phyloP scores from a whole-genome alignment of 169 alveolate species.

The Theileria equi region DNA sequence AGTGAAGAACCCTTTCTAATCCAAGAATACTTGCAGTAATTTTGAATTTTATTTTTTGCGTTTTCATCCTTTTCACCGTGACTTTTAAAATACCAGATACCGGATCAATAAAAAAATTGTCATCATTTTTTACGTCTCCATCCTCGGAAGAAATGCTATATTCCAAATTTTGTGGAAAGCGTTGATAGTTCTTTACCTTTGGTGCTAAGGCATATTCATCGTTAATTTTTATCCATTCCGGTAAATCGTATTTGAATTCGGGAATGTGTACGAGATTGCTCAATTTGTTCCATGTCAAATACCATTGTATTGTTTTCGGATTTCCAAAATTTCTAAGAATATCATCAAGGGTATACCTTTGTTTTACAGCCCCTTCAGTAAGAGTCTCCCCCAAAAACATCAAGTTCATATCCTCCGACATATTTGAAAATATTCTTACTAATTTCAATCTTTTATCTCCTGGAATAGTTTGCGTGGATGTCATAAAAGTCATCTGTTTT shows the following conservation, averaged over 20 bases:
- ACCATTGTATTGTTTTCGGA: background rate
- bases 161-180: background rate
- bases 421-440: background rate
- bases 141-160: constrained; percentile 23
- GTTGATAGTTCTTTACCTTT: background rate
- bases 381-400: constrained; percentile 12
- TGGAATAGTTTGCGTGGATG: background rate
- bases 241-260: background rate
- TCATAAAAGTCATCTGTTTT: background rate
- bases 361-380: background rate
- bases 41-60: constrained; percentile 12
- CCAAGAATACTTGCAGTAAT: constrained; percentile 40
- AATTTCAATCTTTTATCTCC: background rate
- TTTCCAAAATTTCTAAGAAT: background rate
- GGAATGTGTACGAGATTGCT: constrained; percentile 8
- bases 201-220: background rate
- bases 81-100: constrained; percentile 14
- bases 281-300: constrained; percentile 25
- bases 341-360: background rate
- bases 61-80: constrained; percentile 13
- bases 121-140: background rate
- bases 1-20: background rate
- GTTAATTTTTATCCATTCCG: background rate
- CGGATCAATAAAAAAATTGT: background rate
- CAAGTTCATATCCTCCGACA: background rate